Conservation (phyloP, 2,329 filamentous ascomycete genomes). For the Talaromyces islandicus region DNA sequence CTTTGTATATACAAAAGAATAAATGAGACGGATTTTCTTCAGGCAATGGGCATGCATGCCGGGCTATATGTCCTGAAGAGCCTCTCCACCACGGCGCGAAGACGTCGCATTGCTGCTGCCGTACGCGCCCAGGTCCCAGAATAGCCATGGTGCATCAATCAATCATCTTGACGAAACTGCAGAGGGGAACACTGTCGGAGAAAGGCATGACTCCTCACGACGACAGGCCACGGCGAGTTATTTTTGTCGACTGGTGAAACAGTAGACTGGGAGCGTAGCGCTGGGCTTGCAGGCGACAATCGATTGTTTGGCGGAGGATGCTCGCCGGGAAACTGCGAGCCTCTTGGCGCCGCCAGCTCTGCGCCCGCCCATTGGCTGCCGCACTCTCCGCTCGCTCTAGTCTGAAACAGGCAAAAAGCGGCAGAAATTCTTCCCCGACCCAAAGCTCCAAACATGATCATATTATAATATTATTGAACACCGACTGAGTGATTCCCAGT, state of each 20-base stretch:
- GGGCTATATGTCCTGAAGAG: background rate
- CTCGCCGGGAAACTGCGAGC: background rate
- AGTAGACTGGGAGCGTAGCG: background rate
- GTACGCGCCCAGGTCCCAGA: slow-evolving; percentile 27
- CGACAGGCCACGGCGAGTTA: slow-evolving; percentile 7
- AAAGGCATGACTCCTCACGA: slow-evolving; percentile 8
- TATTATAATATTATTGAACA: no score
- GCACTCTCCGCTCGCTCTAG: slow-evolving; percentile 15
- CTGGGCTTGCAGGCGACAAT: background rate
- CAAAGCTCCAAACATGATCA: background rate
- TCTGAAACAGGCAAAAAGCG: slow-evolving; percentile 18
- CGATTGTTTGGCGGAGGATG: slow-evolving; percentile 2
- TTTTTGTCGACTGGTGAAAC: slow-evolving; percentile 7
- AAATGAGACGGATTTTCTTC: background rate
- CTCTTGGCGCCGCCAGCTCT: background rate
- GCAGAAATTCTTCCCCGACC: slow-evolving; percentile 29
- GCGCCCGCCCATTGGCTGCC: background rate
- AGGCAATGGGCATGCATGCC: background rate
- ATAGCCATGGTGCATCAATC: slow-evolving; percentile 17
- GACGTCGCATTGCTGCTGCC: slow-evolving; percentile 2
- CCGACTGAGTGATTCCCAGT: background rate
- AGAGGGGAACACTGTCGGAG: background rate
- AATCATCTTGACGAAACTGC: slow-evolving; percentile 16
- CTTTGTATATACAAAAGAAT: background rate
- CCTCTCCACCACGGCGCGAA: background rate